Evolutionary conservation across 805 yeast species (phyloP).

Genomic region (Saturnispora besseyi): DNA sequence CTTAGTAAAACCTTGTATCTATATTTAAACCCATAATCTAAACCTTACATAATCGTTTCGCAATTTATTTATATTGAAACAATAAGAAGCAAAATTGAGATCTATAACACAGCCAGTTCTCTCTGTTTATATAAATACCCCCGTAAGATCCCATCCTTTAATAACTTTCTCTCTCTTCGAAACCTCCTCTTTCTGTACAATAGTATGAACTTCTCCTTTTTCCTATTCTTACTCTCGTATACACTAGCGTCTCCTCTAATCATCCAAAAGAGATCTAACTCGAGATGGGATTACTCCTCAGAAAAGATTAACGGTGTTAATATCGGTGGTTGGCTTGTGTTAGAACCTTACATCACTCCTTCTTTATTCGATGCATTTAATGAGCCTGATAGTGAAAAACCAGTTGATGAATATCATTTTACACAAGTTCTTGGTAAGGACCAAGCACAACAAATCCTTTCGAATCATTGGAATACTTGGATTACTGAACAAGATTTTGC

Average conservation of each 20-base stretch:
- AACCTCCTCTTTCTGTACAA: too few species aligned
- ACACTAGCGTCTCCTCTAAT: slow-evolving; percentile 19
- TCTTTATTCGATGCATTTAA: slow-evolving; percentile 52
- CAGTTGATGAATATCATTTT: slow-evolving; percentile 79
- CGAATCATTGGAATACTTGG: slow-evolving; percentile 73
- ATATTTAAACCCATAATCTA: too few species aligned
- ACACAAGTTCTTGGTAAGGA: slow-evolving; percentile 52
- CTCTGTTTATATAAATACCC: too few species aligned
- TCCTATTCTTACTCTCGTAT: slow-evolving; percentile 3
- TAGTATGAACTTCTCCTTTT: background rate
- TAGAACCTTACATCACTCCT: slow-evolving; percentile 84
- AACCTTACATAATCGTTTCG: too few species aligned
- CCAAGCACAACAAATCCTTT: slow-evolving; percentile 42
- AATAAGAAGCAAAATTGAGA: too few species aligned
- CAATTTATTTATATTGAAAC: too few species aligned
- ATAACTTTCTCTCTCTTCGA: too few species aligned
- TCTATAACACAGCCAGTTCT: too few species aligned
- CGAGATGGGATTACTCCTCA: slow-evolving; percentile 26
- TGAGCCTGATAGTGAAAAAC: slow-evolving; percentile 35
- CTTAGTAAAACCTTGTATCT: too few species aligned
- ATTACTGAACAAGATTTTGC: slow-evolving; percentile 64
- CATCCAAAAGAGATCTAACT: slow-evolving; percentile 21
- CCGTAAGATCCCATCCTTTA: too few species aligned
- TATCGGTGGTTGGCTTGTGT: slow-evolving; percentile 84
- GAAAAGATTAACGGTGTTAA: slow-evolving; percentile 52